Base-by-base conservation (phyloP, 306 rosid genomes). In the Pachyrhizus erosus region DNA sequence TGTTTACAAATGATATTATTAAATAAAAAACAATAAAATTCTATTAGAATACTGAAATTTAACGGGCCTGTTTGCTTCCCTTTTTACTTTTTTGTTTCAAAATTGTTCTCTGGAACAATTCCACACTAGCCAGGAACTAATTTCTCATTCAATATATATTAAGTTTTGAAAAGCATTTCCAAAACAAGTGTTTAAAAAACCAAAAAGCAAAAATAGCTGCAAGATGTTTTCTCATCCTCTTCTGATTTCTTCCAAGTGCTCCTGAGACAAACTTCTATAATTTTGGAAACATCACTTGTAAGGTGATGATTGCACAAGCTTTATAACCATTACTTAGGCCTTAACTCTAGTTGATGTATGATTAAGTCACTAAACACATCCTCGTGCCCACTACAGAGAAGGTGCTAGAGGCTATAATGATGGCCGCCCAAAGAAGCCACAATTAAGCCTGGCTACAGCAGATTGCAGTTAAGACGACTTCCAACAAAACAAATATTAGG, bases 41-140 rank as follows among this genome's bases (percentile, higher is more conserved):
- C 75, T 26, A 65, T 62, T 26, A 51, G 18, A 51, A 64, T 52
- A 54, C 76, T 65, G 13, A 49, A 51, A 39, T 66, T n/a, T 13
- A 24, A 24, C n/a, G 17, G 12, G 61, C 26, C 27, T 13, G 0
- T 54, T 20, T 7, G 26, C 9, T 54, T 54, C 12, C 12, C 60
- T 3, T 51, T 51, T 51, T 7, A 52, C 60, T 18, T 52, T 52
- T 51, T 52, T 10, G 26, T 52, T 7, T 18, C 61, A 54, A 18
- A 54, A 18, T 2, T 18, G 26, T 51, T n/a, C 6, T 54, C 27
- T 9, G 4, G 20, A 54, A 54, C 61, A 10, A 54, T 52, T 18
- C 14, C 60, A 18, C 21, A n/a, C 24, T 52, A 7, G 12, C 0
- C 0, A 5, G 10, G 23, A 51, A n/a, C 57, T 23, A 3, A 2